Evolutionary conservation across 345 rosid genomes (phyloP).

Genomic region (Nasturtium officinale): DNA sequence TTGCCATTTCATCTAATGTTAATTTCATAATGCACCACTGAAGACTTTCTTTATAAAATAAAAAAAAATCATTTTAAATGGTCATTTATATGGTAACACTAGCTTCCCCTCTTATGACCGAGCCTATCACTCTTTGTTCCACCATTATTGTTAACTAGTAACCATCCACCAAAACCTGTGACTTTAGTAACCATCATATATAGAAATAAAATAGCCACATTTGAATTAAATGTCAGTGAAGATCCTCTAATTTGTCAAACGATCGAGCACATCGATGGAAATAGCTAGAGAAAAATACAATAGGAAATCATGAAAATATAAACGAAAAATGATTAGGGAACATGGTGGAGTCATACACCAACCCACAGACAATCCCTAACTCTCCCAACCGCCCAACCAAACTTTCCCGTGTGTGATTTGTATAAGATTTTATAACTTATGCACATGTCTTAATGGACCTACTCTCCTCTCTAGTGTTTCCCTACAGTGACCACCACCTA

Average conservation of each 20-base stretch:
- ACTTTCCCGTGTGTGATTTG: conserved; percentile 40
- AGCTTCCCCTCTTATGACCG: background rate
- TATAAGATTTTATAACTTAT: conserved; percentile 37
- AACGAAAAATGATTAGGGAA: conserved; percentile 29
- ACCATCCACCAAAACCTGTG: background rate
- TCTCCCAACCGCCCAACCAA: conserved; percentile 44
- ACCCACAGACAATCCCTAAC: conserved; percentile 42
- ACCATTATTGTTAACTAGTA: background rate
- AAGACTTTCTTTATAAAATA: background rate
- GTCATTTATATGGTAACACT: background rate
- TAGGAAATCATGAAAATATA: background rate
- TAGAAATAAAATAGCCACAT: background rate
- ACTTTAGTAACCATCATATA: conserved; percentile 8
- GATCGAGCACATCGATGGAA: background rate
- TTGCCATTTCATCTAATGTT: background rate
- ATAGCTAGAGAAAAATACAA: background rate
- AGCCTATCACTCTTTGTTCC: background rate
- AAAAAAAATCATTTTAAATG: background rate
- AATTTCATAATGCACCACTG: background rate
- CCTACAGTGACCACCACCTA: conserved; percentile 43
- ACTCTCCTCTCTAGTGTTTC: conserved; percentile 40
- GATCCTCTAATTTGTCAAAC: conserved; percentile 18
- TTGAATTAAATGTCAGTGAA: background rate
- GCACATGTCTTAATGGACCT: conserved; percentile 48
- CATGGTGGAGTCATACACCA: conserved; percentile 43